phyloP scores from a whole-genome alignment of 1,284 basidiomycete genomes.

The Singerocomus rubriflavus region DNA sequence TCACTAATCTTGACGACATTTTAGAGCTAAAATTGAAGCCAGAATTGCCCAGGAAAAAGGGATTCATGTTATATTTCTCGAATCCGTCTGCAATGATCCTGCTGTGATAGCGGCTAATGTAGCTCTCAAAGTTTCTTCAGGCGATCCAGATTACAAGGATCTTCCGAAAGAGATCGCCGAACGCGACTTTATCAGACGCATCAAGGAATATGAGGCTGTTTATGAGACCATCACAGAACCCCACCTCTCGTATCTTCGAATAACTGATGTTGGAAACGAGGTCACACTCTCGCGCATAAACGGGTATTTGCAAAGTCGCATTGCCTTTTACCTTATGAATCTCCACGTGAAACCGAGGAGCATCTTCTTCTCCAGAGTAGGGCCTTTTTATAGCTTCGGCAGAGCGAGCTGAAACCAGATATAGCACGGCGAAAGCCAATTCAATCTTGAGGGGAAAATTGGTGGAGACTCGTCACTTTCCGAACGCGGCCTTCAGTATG shows the following conservation, averaged over 20 bases:
- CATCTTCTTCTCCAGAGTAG: slow-evolving; percentile 93
- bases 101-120: slow-evolving; percentile 93
- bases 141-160: slow-evolving; percentile 96
- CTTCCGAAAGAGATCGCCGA: slow-evolving; percentile 85
- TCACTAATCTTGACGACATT: slow-evolving; percentile 6
- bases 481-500: slow-evolving; percentile 81
- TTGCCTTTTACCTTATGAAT: slow-evolving; percentile 99
- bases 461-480: slow-evolving; percentile 94
- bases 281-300: slow-evolving; percentile 83
- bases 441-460: slow-evolving; percentile 95
- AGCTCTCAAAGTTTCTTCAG: slow-evolving; percentile 91
- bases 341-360: slow-evolving; percentile 94
- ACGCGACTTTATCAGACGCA: slow-evolving; percentile 87
- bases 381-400: slow-evolving; percentile 24
- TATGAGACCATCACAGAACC: slow-evolving; percentile 94
- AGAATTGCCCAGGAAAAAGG: slow-evolving; percentile 89
- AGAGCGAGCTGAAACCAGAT: neutral
- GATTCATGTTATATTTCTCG: slow-evolving; percentile 91
- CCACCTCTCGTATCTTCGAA: slow-evolving; percentile 82
- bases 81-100: slow-evolving; percentile 93
- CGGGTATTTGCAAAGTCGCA: slow-evolving; percentile 93
- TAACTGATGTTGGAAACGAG: slow-evolving; percentile 85
- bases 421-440: slow-evolving; percentile 98
- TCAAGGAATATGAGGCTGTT: slow-evolving; percentile 91
- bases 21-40: slow-evolving; percentile 75